Evolutionary conservation across 345 rosid species (phyloP), one percentile per base, ranked within the genome.

Genomic region (Brassica carinata): DNA sequence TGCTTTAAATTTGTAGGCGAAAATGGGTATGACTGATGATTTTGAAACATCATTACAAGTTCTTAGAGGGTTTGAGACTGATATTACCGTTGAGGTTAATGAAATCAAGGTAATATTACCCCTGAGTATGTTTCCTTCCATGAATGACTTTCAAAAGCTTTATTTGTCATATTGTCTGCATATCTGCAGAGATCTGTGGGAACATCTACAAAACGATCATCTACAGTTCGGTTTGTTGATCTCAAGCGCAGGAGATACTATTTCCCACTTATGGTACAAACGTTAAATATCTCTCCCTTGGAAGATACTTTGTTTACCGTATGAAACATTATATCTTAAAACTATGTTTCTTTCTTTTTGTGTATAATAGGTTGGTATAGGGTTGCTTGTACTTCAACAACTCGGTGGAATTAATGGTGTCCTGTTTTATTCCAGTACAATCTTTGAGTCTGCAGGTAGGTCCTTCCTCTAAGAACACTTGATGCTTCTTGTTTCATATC

Each of bases 11-110:
- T 34, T 87, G 36, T 76, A 96, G 99, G 99, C 99, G 33, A 96
- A 93, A 86, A 96, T 96, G 98, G 99, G 99, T 59, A 92, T 92
- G 98, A 90, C 89, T 29, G 99, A 96, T 80, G 99, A 96, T 43
- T 96, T 96, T 83, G 99, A 96, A 85, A 77, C 98, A 36, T 96
- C 99, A 67, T 82, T 94, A 90, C 99, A 95, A 95, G 99, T 95
- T 87, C 92, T 95, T 67, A 83, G 99, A 65, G 99, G 99, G 57
- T 95, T 95, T 81, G 99, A 95, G 71, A 81, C 97, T 71, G 98
- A 96, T 86, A 96, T 96, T 68, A 88, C 99, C 5, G 6, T 87
- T 83, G 99, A 96, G 86, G 97, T 96, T 74, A 90, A 93, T 87
- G 99, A 93, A 79, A 93, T 96, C 84, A 96, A 96, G 98, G 99